Base-by-base conservation (phyloP, 1,139 yeast species). In the Nakaseomyces delphensis region DNA sequence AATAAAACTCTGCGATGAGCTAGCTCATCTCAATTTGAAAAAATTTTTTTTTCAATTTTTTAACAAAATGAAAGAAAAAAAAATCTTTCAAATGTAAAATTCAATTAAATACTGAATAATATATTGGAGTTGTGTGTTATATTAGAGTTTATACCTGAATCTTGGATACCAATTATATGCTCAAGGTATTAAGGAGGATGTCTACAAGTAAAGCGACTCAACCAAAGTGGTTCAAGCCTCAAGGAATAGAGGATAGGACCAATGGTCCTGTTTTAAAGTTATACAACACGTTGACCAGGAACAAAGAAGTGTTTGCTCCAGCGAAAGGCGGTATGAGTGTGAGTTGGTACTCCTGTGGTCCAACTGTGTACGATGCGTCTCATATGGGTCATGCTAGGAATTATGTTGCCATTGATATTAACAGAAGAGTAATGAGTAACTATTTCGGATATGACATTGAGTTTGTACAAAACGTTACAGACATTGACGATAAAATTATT, bases 331-430 rank as follows among this genome's bases (percentile, higher is more conserved):
- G 71, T 1, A 75, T 77, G 47, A 77, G 75, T 47, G 81, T 91
- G 41, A 75, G 89, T 3, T 91, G 99, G 99, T 91, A 91, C 67
- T 84, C 89, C 44, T 91, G 99, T 72, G 99, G 99, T 4, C 98
- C 98, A 10, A 91, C 99, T 0, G 97, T 91, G n/a, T 91, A 91
- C 59, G 96, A 91, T 63, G 80, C 93, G 36, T 78, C 93, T 42
- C 99, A 91, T 60, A 86, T 91, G 96, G 99, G 99, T n/a, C 99
- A 93, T 65, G 98, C 98, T 16, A 73, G 98, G 64, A 91, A 91
- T 67, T 93, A 91, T 60, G 97, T 91, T 40, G 78, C 96, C 8
- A 84, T 86, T 43, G 98, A 93, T 63, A 86, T 91, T 59, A 83
- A 86, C 60, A 77, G 98, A 60, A 74, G 98, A 53, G 74, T 93